A percentile compares a stretch with the other conserved stretches of the same genome.
These are phyloP conservation scores for Pseudocercospora fuligena DNA, from an alignment of 2,329 filamentous ascomycete genomes.

Conservation along the genomic window DNA sequence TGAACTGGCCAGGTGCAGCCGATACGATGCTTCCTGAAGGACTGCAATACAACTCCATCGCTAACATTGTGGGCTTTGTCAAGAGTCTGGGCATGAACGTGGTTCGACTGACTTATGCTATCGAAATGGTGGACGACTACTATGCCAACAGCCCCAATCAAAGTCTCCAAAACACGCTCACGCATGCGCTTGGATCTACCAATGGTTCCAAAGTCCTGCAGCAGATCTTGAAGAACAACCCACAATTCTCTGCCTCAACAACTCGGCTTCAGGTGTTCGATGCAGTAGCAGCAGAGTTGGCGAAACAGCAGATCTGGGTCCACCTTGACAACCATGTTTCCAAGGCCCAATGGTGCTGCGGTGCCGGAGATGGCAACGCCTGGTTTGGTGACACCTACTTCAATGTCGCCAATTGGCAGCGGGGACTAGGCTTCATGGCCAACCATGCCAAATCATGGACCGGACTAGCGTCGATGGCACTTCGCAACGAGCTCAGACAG, in stretches of 20 bases:
- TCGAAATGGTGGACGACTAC: slow-evolving; percentile 63
- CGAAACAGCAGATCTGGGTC: slow-evolving; percentile 59
- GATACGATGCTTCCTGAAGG: slow-evolving; percentile 70
- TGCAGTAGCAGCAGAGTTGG: slow-evolving; percentile 59
- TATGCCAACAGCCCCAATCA: slow-evolving; percentile 24
- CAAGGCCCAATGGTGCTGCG: slow-evolving; percentile 62
- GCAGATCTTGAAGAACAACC: slow-evolving; percentile 63
- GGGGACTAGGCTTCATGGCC: slow-evolving; percentile 66
- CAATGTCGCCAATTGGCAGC: slow-evolving; percentile 62
- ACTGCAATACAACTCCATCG: slow-evolving; percentile 64
- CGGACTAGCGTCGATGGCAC: slow-evolving; percentile 55
- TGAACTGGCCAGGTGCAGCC: slow-evolving; percentile 66
- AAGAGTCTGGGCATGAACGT: slow-evolving; percentile 66
- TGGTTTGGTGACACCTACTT: slow-evolving; percentile 63
- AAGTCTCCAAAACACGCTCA: slow-evolving; percentile 28
- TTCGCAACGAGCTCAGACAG: slow-evolving; percentile 61
- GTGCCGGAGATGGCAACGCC: slow-evolving; percentile 48
- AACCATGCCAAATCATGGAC: slow-evolving; percentile 54
- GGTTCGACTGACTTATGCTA: slow-evolving; percentile 66
- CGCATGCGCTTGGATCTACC: slow-evolving; percentile 50
- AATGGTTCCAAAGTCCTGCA: slow-evolving; percentile 60
- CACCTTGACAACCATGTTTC: slow-evolving; percentile 69
- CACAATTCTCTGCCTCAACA: slow-evolving; percentile 55
- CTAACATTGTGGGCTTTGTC: slow-evolving; percentile 59
- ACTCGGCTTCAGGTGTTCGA: slow-evolving; percentile 57